Percentiles rank a stretch among this genome's conserved stretches.
Evolutionary conservation across 139 green algal genomes (phyloP).

Genomic region (Picochlorum sp.): DNA sequence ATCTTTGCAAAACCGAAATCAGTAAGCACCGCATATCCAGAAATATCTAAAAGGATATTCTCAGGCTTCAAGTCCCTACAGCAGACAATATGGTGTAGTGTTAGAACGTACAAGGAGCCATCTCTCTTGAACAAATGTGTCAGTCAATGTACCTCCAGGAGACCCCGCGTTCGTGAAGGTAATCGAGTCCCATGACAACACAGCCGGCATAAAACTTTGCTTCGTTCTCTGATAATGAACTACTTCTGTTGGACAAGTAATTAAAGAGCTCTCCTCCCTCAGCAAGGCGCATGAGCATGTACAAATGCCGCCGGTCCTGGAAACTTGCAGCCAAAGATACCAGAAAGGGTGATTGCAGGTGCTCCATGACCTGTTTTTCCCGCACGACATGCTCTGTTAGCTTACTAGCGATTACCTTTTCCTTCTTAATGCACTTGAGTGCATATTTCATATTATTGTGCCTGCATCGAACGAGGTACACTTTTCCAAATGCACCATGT

Average conservation of each 20-base stretch:
- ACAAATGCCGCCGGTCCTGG: slow-evolving; percentile 43
- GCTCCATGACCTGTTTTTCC: slow-evolving; percentile 63
- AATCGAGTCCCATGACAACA: slow-evolving; percentile 74
- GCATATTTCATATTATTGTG: slow-evolving; percentile 42
- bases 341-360: slow-evolving; percentile 74
- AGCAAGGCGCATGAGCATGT: slow-evolving; percentile 85
- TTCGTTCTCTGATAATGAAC: slow-evolving; percentile 57
- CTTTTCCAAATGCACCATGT: slow-evolving; percentile 75
- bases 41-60: slow-evolving; percentile 51
- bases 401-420: slow-evolving; percentile 57
- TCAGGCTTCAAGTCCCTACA: slow-evolving; percentile 66
- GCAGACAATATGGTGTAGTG: not conserved
- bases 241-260: slow-evolving; percentile 63
- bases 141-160: slow-evolving; percentile 40
- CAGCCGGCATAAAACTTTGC: slow-evolving; percentile 81
- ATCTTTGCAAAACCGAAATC: slow-evolving; percentile 91
- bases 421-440: slow-evolving; percentile 81
- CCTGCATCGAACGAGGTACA: slow-evolving; percentile 66
- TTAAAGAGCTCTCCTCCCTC: slow-evolving; percentile 92
- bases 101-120: slow-evolving; percentile 8
- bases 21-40: slow-evolving; percentile 67
- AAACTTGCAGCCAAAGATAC: slow-evolving; percentile 66
- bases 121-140: slow-evolving; percentile 3
- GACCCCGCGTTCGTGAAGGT: slow-evolving; percentile 68
- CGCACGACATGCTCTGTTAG: slow-evolving; percentile 79